Conservation (phyloP, 148 eudicot species). For the Fagopyrum esculentum region DNA sequence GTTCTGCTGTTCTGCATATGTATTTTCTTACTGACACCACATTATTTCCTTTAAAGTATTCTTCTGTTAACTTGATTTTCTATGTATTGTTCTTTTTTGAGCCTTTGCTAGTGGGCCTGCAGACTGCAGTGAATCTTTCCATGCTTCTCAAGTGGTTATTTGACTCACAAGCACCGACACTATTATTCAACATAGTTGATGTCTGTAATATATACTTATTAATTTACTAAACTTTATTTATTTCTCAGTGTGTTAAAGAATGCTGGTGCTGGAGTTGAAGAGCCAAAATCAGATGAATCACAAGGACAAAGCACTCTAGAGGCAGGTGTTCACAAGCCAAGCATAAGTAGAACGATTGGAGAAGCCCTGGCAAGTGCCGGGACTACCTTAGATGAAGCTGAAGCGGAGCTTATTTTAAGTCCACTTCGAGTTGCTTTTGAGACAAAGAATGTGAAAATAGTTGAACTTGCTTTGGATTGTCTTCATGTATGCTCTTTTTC, state of each 20-base stretch:
- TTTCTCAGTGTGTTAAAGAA: conserved; percentile 18
- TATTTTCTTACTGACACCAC: neutral
- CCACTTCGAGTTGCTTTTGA: conserved; percentile 92
- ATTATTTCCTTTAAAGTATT: neutral
- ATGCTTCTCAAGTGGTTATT: neutral
- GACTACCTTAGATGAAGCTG: conserved; percentile 67
- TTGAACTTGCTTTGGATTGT: conserved; percentile 92
- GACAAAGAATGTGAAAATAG: conserved; percentile 71
- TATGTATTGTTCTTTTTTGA: neutral
- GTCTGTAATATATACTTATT: conserved; percentile 9
- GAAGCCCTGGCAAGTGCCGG: conserved; percentile 76
- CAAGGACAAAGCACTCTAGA: conserved; percentile 27
- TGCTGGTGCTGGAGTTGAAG: conserved; percentile 35
- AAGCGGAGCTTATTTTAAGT: conserved; percentile 80
- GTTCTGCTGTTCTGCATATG: neutral
- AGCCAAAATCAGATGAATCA: conserved; percentile 34
- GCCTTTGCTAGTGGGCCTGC: neutral
- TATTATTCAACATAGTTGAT: conserved; percentile 6
- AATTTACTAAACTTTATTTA: neutral
- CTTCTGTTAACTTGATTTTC: conserved; percentile 1
- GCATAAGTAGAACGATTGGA: conserved; percentile 37
- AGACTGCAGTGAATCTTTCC: neutral
- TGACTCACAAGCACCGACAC: conserved; percentile 8
- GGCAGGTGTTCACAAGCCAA: conserved; percentile 30
- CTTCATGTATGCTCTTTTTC: conserved; percentile 67